These are phyloP conservation scores for Kodamaea sp. DNA, from an alignment of 1,139 yeast species.

Conservation along the genomic window DNA sequence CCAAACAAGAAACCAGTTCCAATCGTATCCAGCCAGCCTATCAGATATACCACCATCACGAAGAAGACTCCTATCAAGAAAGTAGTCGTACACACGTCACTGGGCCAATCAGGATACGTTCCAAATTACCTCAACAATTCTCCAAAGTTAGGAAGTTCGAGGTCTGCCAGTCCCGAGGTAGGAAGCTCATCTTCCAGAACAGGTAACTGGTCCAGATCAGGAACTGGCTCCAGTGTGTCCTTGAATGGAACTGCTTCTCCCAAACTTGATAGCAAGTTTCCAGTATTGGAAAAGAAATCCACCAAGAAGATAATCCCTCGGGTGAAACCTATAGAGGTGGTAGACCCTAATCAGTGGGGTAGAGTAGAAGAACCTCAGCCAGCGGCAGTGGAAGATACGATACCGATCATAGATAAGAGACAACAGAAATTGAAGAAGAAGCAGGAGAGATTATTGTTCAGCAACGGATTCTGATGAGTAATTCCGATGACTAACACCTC, in stretches of 20 bases:
- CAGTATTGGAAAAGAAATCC: slow-evolving; percentile 39
- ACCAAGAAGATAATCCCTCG: slow-evolving; percentile 40
- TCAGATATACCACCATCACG: slow-evolving; percentile 45
- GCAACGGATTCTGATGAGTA: slow-evolving; percentile 1
- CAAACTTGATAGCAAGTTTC: slow-evolving; percentile 30
- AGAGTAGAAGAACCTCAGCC: slow-evolving; percentile 9
- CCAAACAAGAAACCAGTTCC: slow-evolving; percentile 27
- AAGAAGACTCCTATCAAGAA: slow-evolving; percentile 21
- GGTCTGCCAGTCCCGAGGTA: slow-evolving; percentile 7
- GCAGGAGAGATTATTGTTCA: slow-evolving; percentile 21
- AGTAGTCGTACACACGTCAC: slow-evolving; percentile 17
- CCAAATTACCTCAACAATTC: slow-evolving; percentile 35
- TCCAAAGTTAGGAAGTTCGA: slow-evolving; percentile 19
- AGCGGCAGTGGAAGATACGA: slow-evolving; percentile 17
- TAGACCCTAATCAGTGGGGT: slow-evolving; percentile 31
- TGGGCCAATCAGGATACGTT: slow-evolving; percentile 24
- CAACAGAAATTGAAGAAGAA: slow-evolving; percentile 33
- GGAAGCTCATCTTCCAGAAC: slow-evolving; percentile 7
- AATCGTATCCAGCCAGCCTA: slow-evolving; percentile 26
- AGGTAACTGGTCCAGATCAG: slow-evolving; percentile 10
- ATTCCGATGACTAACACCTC: too few species aligned
- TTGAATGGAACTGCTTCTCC: background rate
- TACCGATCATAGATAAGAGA: slow-evolving; percentile 27
- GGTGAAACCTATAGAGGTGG: slow-evolving; percentile 35
- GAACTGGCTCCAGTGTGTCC: background rate